Percentiles rank a stretch among this genome's conserved stretches.
Evolutionary conservation across 83 land plant genomes (phyloP).

Genomic region (Isoetes engelmannii): DNA sequence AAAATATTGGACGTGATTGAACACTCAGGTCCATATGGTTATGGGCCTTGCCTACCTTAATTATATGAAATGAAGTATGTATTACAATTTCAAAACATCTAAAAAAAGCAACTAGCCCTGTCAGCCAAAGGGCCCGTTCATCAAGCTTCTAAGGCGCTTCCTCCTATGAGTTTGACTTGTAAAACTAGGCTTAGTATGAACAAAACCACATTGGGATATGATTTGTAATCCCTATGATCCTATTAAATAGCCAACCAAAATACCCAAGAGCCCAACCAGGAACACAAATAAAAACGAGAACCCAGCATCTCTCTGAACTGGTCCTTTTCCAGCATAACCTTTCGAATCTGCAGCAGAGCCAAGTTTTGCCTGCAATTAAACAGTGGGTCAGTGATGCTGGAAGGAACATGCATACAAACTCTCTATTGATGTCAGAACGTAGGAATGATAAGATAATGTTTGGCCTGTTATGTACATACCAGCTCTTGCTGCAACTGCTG

Average conservation of each 20-base stretch:
- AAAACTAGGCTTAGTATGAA: neutral
- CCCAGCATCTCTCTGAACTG: constrained; percentile 13
- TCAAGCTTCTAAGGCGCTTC: no score
- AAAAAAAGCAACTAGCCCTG: no score
- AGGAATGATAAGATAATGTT: no score
- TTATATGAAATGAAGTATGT: no score
- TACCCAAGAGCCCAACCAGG: constrained; percentile 24
- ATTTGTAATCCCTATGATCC: constrained; percentile 4
- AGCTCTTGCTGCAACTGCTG: constrained; percentile 34
- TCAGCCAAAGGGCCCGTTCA: no score
- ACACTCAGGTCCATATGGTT: no score
- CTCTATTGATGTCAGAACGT: neutral
- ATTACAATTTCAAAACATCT: no score
- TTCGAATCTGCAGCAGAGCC: neutral
- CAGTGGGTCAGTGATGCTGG: neutral
- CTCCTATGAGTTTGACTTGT: no score
- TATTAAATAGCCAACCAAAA: constrained; percentile 26
- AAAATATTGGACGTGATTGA: no score
- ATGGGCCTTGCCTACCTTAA: no score
- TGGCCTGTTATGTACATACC: constrained; percentile 13
- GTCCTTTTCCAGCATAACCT: constrained; percentile 2
- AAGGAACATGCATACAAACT: neutral
- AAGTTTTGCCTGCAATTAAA: neutral
- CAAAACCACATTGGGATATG: no score
- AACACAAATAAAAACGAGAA: constrained; percentile 33